phyloP scores from a whole-genome alignment of 2,329 filamentous ascomycete genomes.

The Teratosphaeria nubilosa region DNA sequence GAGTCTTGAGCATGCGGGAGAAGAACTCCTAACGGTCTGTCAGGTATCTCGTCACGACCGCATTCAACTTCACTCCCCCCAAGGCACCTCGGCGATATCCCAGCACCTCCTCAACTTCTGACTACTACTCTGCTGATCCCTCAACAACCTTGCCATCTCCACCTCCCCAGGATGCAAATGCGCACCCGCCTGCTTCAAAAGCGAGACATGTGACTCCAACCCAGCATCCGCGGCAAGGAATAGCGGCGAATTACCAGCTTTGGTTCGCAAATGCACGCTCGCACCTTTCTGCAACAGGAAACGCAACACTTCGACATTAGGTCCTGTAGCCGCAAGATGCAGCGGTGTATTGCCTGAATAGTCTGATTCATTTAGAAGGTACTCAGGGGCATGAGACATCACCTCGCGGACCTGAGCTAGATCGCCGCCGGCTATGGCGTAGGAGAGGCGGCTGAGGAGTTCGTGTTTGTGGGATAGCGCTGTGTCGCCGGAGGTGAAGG shows the following conservation, averaged over 20 bases:
- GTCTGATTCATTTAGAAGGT: not conserved
- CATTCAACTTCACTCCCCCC: not conserved
- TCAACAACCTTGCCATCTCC: not conserved
- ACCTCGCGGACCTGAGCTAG: not conserved
- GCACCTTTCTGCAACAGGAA: not conserved
- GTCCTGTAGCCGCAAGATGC: conserved; percentile 1
- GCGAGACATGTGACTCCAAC: not conserved
- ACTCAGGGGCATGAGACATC: not conserved
- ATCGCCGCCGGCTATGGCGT: not conserved
- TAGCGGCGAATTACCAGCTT: not conserved
- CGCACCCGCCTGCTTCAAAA: not conserved
- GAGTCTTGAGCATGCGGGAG: not conserved
- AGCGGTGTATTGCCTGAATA: not conserved
- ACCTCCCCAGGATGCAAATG: conserved; percentile 1
- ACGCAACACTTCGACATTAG: not conserved
- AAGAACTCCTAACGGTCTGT: not conserved
- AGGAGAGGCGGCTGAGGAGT: not conserved
- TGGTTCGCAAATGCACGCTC: not conserved
- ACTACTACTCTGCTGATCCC: not conserved
- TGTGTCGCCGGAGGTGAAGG: not conserved
- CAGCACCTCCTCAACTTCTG: not conserved
- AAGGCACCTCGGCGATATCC: not conserved
- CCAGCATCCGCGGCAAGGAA: conserved; percentile 1
- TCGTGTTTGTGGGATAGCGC: not conserved
- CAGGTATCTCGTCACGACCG: not conserved